Evolutionary conservation across 805 yeast genomes (phyloP).

Genomic region (Yamadazyma laniorum): DNA sequence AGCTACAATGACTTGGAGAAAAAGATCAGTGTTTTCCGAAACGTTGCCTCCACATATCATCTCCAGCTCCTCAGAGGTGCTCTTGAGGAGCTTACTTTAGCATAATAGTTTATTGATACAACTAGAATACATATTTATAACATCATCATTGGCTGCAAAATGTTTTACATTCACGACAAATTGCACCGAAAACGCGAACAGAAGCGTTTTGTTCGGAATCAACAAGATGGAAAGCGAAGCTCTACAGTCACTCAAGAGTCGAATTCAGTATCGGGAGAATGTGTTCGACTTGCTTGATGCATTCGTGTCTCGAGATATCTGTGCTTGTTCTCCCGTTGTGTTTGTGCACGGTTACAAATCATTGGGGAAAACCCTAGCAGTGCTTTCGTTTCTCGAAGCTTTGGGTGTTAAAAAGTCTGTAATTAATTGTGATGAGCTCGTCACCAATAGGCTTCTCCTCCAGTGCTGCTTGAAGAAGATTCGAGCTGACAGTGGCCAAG

Average conservation of each 20-base stretch:
- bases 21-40: slow-evolving; percentile 49
- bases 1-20: slow-evolving; percentile 43
- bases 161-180: too few relatives aligned
- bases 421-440: slow-evolving; percentile 46
- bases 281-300: slow-evolving; percentile 37
- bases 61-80: slow-evolving; percentile 51
- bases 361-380: slow-evolving; percentile 46
- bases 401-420: slow-evolving; percentile 26
- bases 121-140: not conserved
- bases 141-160: not conserved
- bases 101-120: not conserved
- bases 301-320: slow-evolving; percentile 28
- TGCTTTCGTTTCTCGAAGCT: slow-evolving; percentile 28
- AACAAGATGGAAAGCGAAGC: too few relatives aligned
- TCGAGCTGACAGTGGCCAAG: slow-evolving; percentile 33
- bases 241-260: too few relatives aligned
- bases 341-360: slow-evolving; percentile 50
- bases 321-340: slow-evolving; percentile 32
- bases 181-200: too few relatives aligned
- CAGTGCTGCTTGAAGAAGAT: slow-evolving; percentile 42
- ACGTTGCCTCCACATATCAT: slow-evolving; percentile 60
- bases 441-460: slow-evolving; percentile 40
- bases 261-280: slow-evolving; percentile 22
- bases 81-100: slow-evolving; percentile 22
- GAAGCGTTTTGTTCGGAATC: too few relatives aligned